A percentile compares a stretch with the other conserved stretches of the same genome.
These are phyloP conservation scores for Eimeria acervulina DNA, from an alignment of 169 alveolate genomes.

Conservation along the genomic window DNA sequence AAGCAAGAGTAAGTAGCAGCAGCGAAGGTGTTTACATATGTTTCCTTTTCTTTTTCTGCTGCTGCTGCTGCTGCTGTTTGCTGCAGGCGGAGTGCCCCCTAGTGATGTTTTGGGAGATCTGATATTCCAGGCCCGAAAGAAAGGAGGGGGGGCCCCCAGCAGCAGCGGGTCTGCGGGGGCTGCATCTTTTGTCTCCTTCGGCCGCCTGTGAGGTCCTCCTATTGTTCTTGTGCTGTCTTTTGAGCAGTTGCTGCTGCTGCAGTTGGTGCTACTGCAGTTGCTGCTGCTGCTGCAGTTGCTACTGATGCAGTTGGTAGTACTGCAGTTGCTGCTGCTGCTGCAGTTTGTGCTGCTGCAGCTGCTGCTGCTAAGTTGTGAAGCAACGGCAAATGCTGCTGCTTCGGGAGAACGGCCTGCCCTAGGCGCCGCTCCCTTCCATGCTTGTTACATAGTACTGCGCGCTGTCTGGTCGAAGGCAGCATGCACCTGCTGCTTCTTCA, in stretches of 20 bases:
- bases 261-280: not conserved
- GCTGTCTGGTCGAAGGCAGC: not conserved
- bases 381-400: too few species aligned
- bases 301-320: too few species aligned
- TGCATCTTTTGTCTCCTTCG: not conserved
- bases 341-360: too few species aligned
- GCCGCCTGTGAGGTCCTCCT: too few species aligned
- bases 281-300: not conserved
- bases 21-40: too few species aligned
- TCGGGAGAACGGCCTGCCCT: not conserved
- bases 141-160: not conserved
- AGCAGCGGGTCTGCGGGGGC: not conserved
- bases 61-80: slow-evolving; percentile 38
- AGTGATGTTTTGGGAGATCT: not conserved
- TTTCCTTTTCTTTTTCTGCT: not conserved
- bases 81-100: too few species aligned
- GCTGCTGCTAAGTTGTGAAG: too few species aligned
- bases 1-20: too few species aligned
- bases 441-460: not conserved
- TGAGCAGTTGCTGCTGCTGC: not conserved
- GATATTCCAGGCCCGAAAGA: not conserved
- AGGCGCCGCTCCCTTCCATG: not conserved
- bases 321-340: too few species aligned
- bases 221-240: too few species aligned
- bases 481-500: not conserved